Evolutionary conservation across 2,329 filamentous ascomycete genomes (phyloP).

Genomic region (Colletotrichum chlorophyti): DNA sequence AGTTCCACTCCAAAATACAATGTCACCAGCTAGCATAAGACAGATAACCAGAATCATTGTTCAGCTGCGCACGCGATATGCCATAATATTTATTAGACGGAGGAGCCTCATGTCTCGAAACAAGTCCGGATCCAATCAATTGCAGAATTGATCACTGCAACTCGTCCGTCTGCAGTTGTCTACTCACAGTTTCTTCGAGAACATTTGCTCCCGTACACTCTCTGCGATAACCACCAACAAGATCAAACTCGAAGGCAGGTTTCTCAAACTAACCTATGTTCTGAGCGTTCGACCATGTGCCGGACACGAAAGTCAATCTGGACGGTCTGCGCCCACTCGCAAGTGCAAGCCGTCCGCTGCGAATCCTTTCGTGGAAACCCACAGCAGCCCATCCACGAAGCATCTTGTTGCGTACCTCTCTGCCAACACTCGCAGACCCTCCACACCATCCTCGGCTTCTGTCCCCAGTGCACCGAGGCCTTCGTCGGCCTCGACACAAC

Average conservation of each 20-base stretch:
- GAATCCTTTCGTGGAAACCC: neutral
- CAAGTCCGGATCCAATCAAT: too few relatives aligned
- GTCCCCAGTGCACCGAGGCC: neutral
- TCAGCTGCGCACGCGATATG: too few relatives aligned
- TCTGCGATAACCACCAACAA: too few relatives aligned
- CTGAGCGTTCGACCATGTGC: neutral
- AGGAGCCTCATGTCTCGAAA: too few relatives aligned
- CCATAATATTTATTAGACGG: too few relatives aligned
- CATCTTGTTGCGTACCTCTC: neutral
- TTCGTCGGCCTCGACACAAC: neutral
- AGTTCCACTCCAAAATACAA: too few relatives aligned
- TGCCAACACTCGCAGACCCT: slow-evolving; percentile 13
- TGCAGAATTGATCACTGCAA: too few relatives aligned
- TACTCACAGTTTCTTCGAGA: too few relatives aligned
- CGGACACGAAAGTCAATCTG: neutral
- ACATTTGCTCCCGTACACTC: too few relatives aligned
- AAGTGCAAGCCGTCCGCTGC: neutral
- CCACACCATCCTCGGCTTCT: slow-evolving; percentile 7
- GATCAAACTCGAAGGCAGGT: neutral
- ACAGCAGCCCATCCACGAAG: neutral
- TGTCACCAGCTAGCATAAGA: too few relatives aligned
- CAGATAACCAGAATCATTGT: too few relatives aligned
- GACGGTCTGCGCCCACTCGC: slow-evolving; percentile 1
- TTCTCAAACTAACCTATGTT: neutral
- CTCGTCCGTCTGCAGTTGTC: too few relatives aligned